Evolutionary conservation across 352 stramenopile genomes (phyloP).

Genomic region (Pythium aquatile): DNA sequence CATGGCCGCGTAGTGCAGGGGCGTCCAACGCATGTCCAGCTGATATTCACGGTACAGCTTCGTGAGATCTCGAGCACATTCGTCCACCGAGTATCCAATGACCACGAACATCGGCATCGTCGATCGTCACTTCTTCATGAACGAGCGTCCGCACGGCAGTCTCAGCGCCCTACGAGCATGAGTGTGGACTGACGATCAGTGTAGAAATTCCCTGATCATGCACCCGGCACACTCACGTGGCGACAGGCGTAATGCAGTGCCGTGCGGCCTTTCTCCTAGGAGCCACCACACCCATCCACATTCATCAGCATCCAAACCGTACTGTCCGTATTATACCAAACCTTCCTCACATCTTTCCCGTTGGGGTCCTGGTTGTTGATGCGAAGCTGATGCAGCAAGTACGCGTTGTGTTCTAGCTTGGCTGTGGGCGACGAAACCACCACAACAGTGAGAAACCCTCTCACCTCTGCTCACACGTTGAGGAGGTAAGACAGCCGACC

Average conservation of each 20-base stretch:
- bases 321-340: neutral
- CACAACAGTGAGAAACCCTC: neutral
- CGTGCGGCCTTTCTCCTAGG: slow-evolving; percentile 71
- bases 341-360: slow-evolving; percentile 53
- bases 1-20: slow-evolving; percentile 78
- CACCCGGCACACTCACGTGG: slow-evolving; percentile 32
- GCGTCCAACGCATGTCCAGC: slow-evolving; percentile 82
- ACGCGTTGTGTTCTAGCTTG: slow-evolving; percentile 71
- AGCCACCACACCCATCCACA: neutral
- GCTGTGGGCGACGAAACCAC: slow-evolving; percentile 21
- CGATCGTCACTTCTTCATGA: slow-evolving; percentile 71
- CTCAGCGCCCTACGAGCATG: slow-evolving; percentile 42
- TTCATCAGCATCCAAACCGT: neutral
- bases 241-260: slow-evolving; percentile 75
- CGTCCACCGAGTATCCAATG: neutral
- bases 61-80: neutral
- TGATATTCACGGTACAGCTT: slow-evolving; percentile 12
- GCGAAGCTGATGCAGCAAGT: slow-evolving; percentile 58
- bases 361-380: slow-evolving; percentile 69
- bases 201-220: neutral
- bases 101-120: slow-evolving; percentile 55
- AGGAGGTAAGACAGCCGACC: slow-evolving; percentile 25
- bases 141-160: slow-evolving; percentile 53
- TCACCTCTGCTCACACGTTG: too few relatives aligned
- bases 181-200: neutral